Evolutionary conservation across 371 early-diverging fungal species (phyloP).

Genomic region (Mortierella sp.): DNA sequence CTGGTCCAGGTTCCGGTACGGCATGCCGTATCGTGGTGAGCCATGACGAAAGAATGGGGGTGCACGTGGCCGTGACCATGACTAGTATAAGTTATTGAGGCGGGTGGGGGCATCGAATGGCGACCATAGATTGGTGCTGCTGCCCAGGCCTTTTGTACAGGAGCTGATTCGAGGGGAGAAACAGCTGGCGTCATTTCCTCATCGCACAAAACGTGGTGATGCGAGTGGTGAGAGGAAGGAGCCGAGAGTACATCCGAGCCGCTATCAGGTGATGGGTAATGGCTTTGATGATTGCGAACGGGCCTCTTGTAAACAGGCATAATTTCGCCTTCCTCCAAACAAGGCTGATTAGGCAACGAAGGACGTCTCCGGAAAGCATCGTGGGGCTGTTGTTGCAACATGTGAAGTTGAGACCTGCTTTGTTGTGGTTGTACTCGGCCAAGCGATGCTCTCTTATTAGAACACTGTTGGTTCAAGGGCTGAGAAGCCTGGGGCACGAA

Average conservation of each 20-base stretch:
- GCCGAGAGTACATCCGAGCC: slow-evolving; percentile 12
- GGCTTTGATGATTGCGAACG: slow-evolving; percentile 24
- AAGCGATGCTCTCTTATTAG: slow-evolving; percentile 39
- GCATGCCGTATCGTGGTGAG: slow-evolving; percentile 13
- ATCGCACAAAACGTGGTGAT: slow-evolving; percentile 15
- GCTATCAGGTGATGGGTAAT: slow-evolving; percentile 48
- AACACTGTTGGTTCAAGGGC: slow-evolving; percentile 24
- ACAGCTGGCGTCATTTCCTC: slow-evolving; percentile 16
- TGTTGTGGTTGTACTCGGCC: slow-evolving; percentile 9
- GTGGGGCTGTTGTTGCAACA: slow-evolving; percentile 30
- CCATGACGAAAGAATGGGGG: slow-evolving; percentile 12
- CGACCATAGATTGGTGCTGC: slow-evolving; percentile 21
- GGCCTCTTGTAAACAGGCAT: slow-evolving; percentile 40
- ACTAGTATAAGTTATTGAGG: neutral
- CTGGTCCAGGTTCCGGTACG: slow-evolving; percentile 14
- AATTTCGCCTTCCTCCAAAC: slow-evolving; percentile 45
- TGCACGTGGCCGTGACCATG: slow-evolving; percentile 21
- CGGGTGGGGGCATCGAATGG: slow-evolving; percentile 39
- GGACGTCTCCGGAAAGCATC: slow-evolving; percentile 47
- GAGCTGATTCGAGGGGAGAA: slow-evolving; percentile 17
- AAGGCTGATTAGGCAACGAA: slow-evolving; percentile 51
- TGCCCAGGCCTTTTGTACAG: slow-evolving; percentile 16
- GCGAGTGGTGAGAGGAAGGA: neutral
- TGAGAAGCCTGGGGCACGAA: slow-evolving; percentile 11
- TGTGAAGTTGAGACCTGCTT: slow-evolving; percentile 10